A percentile compares a stretch with the other conserved stretches of the same genome.
phyloP scores from a whole-genome alignment of 164 flowering plant species.

The Nymphaea colorata region DNA sequence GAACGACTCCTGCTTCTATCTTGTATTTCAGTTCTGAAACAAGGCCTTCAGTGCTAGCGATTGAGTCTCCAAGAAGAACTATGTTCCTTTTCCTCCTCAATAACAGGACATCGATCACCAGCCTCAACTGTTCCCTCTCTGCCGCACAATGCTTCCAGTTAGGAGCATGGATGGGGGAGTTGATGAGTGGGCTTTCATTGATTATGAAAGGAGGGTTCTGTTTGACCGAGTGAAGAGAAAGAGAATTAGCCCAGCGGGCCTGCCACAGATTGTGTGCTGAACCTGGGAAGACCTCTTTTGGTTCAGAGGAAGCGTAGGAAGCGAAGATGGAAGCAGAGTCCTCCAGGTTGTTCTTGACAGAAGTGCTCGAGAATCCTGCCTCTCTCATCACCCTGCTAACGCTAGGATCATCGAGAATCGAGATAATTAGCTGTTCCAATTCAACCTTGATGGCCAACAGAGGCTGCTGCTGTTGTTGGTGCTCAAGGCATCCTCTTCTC shows the following conservation, averaged over 20 bases:
- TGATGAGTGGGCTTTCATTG: conserved; percentile 8
- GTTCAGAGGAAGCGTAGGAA: neutral
- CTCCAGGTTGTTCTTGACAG: conserved; percentile 60
- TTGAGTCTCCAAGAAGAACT: conserved; percentile 56
- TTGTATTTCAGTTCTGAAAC: conserved; percentile 47
- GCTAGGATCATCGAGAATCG: conserved; percentile 89
- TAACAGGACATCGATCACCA: conserved; percentile 47
- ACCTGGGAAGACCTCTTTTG: neutral
- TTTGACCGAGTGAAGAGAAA: conserved; percentile 20
- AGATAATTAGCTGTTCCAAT: conserved; percentile 77
- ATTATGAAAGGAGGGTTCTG: conserved; percentile 40
- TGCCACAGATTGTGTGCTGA: conserved; percentile 31
- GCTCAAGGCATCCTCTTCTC: conserved; percentile 67
- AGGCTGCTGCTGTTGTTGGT: conserved; percentile 42
- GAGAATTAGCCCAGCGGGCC: conserved; percentile 24
- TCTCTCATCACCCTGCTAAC: conserved; percentile 96
- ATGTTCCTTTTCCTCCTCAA: conserved; percentile 49
- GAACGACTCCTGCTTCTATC: conserved; percentile 59
- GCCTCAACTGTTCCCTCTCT: conserved; percentile 39
- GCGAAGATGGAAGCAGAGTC: conserved; percentile 44
- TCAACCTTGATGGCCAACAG: conserved; percentile 63
- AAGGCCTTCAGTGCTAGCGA: conserved; percentile 32
- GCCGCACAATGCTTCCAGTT: neutral
- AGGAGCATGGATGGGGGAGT: neutral
- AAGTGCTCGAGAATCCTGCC: conserved; percentile 84